phyloP scores from a whole-genome alignment of 1,139 yeast genomes.

The Pichia cactophila region DNA sequence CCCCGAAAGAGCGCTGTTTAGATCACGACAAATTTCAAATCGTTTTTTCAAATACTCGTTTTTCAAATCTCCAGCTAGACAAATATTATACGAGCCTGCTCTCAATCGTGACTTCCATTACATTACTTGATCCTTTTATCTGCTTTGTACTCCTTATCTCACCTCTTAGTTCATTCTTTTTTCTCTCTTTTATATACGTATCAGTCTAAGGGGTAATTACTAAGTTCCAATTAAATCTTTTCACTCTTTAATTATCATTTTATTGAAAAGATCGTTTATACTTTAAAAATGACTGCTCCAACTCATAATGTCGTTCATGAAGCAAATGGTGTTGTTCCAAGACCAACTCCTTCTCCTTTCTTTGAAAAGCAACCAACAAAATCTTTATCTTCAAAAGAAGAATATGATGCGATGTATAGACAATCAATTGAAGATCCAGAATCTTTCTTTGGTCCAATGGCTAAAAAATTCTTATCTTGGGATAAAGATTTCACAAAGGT shows the following conservation, averaged over 20 bases:
- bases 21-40: not conserved
- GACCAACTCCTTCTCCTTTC: conserved; percentile 69
- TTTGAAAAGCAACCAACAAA: conserved; percentile 61
- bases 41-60: too few species aligned
- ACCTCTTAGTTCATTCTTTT: not conserved
- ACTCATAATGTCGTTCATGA: conserved; percentile 58
- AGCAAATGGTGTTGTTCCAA: conserved; percentile 59
- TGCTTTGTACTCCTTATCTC: not conserved
- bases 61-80: not conserved
- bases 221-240: too few species aligned
- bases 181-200: not conserved
- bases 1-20: not conserved
- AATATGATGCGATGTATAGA: conserved; percentile 65
- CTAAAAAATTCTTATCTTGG: conserved; percentile 76
- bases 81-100: not conserved
- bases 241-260: too few species aligned
- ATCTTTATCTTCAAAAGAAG: conserved; percentile 38
- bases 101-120: not conserved
- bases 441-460: conserved; percentile 75
- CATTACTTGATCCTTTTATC: not conserved
- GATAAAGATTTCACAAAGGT: conserved; percentile 74
- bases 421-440: conserved; percentile 79
- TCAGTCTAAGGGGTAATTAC: too few species aligned
- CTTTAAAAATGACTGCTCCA: conserved; percentile 5
- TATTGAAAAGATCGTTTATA: not conserved